These are phyloP conservation scores for Akebia trifoliata DNA, from an alignment of 164 flowering plant genomes.

Conservation along the genomic window DNA sequence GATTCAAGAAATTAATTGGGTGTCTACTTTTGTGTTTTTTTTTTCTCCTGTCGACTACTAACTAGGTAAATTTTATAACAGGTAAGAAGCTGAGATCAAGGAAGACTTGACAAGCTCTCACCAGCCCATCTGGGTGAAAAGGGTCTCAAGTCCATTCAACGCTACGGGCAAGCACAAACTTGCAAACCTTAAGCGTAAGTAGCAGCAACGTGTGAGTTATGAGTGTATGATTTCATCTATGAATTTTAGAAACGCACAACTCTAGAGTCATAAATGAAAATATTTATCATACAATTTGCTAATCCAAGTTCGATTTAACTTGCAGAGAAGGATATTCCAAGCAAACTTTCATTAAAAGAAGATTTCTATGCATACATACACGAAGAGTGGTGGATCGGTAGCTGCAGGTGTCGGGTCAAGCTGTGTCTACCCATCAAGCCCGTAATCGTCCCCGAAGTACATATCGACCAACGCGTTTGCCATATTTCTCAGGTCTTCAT, in stretches of 20 bases:
- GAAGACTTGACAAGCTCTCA: neutral
- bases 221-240: neutral
- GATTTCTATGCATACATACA: slow-evolving; percentile 4
- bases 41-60: neutral
- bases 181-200: neutral
- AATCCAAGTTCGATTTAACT: neutral
- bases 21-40: neutral
- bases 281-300: slow-evolving; percentile 4
- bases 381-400: neutral
- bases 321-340: neutral
- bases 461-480: slow-evolving; percentile 85
- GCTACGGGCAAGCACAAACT: neutral
- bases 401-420: neutral
- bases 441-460: slow-evolving; percentile 89
- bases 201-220: too few species aligned
- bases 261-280: slow-evolving; percentile 1
- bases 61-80: neutral
- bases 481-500: slow-evolving; percentile 83
- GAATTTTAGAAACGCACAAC: neutral
- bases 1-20: neutral
- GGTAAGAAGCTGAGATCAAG: slow-evolving; percentile 6
- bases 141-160: neutral
- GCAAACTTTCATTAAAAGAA: neutral
- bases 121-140: neutral
- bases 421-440: slow-evolving; percentile 48